Conservation (phyloP, 2,329 filamentous ascomycete genomes). For the Graphiopsis chlorocephala region DNA sequence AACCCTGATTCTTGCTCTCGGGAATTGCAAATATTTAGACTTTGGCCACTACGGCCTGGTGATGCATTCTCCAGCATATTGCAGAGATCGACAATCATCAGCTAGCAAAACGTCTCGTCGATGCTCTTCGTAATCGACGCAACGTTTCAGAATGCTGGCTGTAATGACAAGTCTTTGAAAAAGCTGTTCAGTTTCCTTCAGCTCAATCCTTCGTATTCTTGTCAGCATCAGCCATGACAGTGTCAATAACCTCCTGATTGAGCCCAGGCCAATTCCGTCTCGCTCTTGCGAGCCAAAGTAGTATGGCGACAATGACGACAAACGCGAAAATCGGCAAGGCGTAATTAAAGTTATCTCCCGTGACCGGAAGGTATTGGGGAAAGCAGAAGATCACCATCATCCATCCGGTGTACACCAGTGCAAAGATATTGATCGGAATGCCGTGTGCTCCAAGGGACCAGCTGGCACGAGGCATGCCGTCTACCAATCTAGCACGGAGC, state of each 20-base stretch:
- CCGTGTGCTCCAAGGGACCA: conserved; percentile 25
- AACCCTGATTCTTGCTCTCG: background rate
- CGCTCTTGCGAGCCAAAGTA: background rate
- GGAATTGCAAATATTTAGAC: background rate
- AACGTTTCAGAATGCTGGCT: too few species aligned
- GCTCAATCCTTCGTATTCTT: background rate
- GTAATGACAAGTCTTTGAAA: too few species aligned
- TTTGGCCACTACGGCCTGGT: too few species aligned
- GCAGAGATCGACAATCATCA: too few species aligned
- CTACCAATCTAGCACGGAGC: conserved; percentile 17
- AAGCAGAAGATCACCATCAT: conserved; percentile 27
- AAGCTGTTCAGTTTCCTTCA: too few species aligned
- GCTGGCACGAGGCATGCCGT: conserved; percentile 14
- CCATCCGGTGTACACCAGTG: conserved; percentile 25
- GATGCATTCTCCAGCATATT: too few species aligned
- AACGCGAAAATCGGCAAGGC: conserved; percentile 25
- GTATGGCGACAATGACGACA: conserved; percentile 22
- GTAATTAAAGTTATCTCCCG: conserved; percentile 26
- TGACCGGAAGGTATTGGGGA: conserved; percentile 25
- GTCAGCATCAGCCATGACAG: background rate
- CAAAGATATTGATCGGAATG: conserved; percentile 25
- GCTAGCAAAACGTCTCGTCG: too few species aligned
- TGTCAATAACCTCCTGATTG: background rate
- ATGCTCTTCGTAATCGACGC: too few species aligned
- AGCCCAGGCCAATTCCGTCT: background rate